Evolutionary conservation across 768 basidiomycete species (phyloP).

Genomic region (Amyloporia xantha): DNA sequence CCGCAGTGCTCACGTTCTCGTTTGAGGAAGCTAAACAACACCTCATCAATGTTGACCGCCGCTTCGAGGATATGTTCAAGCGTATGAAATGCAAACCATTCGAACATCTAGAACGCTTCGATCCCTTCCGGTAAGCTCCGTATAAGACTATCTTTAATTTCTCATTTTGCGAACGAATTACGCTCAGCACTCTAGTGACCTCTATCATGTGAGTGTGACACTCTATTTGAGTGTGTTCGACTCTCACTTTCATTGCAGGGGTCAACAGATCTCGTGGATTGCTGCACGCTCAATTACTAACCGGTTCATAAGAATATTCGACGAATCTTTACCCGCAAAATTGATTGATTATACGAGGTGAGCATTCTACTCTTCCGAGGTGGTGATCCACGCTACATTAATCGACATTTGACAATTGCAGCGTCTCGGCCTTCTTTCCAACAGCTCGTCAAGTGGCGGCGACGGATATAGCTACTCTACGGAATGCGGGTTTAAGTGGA

Average conservation of each 20-base stretch:
- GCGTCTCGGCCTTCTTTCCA: constrained; percentile 45
- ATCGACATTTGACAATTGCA: not conserved
- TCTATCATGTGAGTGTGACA: constrained; percentile 52
- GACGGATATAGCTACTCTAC: constrained; percentile 51
- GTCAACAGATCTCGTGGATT: constrained; percentile 80
- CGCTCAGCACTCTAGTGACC: constrained; percentile 52
- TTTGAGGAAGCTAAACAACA: constrained; percentile 72
- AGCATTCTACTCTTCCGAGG: no score
- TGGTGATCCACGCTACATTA: not conserved
- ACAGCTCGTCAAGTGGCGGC: constrained; percentile 59
- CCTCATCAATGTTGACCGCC: constrained; percentile 55
- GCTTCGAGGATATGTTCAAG: constrained; percentile 66
- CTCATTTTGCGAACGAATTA: not conserved
- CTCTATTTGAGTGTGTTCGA: not conserved
- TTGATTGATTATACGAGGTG: constrained; percentile 29
- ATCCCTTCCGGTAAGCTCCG: constrained; percentile 70
- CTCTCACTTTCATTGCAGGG: constrained; percentile 33
- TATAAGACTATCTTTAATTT: not conserved
- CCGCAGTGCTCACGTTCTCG: constrained; percentile 68
- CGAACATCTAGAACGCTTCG: constrained; percentile 64
- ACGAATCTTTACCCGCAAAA: constrained; percentile 68
- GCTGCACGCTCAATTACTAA: constrained; percentile 82
- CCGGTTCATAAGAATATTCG: constrained; percentile 70
- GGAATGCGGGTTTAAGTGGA: constrained; percentile 69
- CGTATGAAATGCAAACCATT: constrained; percentile 70